phyloP scores from a whole-genome alignment of 306 rosid genomes.

The Cucumis cinereus region DNA sequence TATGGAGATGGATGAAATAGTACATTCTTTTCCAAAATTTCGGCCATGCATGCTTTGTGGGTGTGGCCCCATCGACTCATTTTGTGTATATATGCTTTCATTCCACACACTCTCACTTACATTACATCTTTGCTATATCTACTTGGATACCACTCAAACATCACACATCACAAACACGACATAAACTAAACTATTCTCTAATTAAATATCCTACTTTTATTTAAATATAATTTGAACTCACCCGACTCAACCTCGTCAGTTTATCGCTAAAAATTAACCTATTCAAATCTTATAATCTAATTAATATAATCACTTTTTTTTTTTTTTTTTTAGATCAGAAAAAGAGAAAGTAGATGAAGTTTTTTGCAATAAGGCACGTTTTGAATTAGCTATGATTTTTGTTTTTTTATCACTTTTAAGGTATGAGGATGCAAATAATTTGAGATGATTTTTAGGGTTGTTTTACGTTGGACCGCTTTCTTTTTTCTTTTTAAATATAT shows the following conservation, averaged over 20 bases:
- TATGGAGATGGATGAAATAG: background rate
- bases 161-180: background rate
- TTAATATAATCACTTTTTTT: no score
- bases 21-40: background rate
- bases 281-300: background rate
- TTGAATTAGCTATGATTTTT: background rate
- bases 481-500: no score
- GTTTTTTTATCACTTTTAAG: background rate
- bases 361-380: background rate
- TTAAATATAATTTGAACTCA: no score
- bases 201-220: background rate
- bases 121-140: background rate
- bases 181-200: background rate
- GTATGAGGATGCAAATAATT: background rate
- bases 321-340: no score
- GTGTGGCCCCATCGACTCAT: background rate
- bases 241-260: no score
- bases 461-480: background rate
- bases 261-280: no score
- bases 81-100: background rate
- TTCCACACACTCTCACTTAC: background rate
- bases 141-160: background rate
- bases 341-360: background rate
- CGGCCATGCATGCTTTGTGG: constrained; percentile 6
- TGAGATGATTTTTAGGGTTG: background rate